Evolutionary conservation across 352 stramenopile genomes (phyloP).

Genomic region (Blastocystis sp.): DNA sequence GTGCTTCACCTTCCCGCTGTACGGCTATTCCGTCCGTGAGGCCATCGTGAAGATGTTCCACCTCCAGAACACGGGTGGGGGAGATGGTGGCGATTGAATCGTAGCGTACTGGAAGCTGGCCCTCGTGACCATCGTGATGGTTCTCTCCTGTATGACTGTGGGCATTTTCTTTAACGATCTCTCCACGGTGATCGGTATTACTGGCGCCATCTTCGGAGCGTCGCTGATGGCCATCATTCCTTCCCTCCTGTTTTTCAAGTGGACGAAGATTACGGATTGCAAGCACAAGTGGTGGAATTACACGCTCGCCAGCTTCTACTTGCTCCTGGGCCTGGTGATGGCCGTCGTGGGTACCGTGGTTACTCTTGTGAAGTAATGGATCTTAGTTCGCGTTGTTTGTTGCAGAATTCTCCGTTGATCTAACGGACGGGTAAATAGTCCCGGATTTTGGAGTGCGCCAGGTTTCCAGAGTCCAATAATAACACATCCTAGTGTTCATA

Average conservation of each 20-base stretch:
- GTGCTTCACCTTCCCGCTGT: slow-evolving; percentile 67
- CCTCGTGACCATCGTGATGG: slow-evolving; percentile 49
- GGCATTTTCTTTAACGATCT: slow-evolving; percentile 60
- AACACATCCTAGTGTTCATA: not conserved
- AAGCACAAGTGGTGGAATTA: slow-evolving; percentile 43
- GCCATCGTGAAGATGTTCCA: slow-evolving; percentile 36
- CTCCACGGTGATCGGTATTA: slow-evolving; percentile 51
- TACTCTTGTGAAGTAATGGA: slow-evolving; percentile 7
- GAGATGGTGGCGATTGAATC: not conserved
- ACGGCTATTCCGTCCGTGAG: slow-evolving; percentile 41
- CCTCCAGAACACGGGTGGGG: slow-evolving; percentile 32
- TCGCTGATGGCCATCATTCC: slow-evolving; percentile 61
- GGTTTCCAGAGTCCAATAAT: not conserved
- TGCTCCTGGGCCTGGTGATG: slow-evolving; percentile 20
- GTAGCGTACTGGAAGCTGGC: slow-evolving; percentile 63
- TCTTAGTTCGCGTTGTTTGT: slow-evolving; percentile 11
- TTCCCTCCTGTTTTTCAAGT: slow-evolving; percentile 28
- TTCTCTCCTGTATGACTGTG: slow-evolving; percentile 56
- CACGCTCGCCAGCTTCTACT: not conserved
- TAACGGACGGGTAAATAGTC: too few relatives aligned
- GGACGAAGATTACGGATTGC: slow-evolving; percentile 25
- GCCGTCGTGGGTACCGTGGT: slow-evolving; percentile 31
- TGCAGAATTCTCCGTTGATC: not conserved
- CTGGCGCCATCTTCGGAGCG: slow-evolving; percentile 38
- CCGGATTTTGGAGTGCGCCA: not conserved